Percentiles rank a stretch among this genome's conserved stretches.
These are phyloP conservation scores for Pulveroboletus sp. DNA, from an alignment of 768 basidiomycete genomes.

Conservation along the genomic window DNA sequence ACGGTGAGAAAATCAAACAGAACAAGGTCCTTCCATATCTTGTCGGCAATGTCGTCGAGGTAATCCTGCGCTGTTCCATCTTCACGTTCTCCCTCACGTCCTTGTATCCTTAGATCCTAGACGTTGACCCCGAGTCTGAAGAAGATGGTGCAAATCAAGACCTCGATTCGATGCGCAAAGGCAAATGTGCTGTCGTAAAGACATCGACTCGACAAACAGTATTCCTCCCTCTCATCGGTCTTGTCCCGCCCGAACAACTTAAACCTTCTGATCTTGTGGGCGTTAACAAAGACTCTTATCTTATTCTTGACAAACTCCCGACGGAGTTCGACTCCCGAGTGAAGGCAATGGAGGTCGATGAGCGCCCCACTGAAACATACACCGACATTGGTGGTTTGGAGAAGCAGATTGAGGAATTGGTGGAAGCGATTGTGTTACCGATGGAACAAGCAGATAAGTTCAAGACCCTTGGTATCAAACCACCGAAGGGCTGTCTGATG, in stretches of 20 bases:
- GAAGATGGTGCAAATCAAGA: slow-evolving; percentile 96
- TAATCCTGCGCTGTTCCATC: slow-evolving; percentile 24
- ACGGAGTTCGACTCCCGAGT: slow-evolving; percentile 97
- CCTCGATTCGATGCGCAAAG: slow-evolving; percentile 91
- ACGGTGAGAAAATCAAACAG: slow-evolving; percentile 97
- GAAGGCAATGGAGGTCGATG: slow-evolving; percentile 99
- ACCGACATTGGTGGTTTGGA: slow-evolving; percentile 97
- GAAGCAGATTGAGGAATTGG: slow-evolving; percentile 98
- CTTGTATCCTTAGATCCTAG: slow-evolving; percentile 63
- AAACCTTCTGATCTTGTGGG: slow-evolving; percentile 93
- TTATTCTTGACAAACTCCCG: slow-evolving; percentile 91
- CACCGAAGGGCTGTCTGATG: slow-evolving; percentile 98
- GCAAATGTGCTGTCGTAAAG: slow-evolving; percentile 98
- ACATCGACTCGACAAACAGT: slow-evolving; percentile 98
- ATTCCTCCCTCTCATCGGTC: slow-evolving; percentile 95
- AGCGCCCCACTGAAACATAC: slow-evolving; percentile 94
- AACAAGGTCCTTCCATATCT: slow-evolving; percentile 98
- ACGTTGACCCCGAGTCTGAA: slow-evolving; percentile 89
- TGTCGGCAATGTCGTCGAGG: slow-evolving; percentile 97
- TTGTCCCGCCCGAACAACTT: slow-evolving; percentile 89
- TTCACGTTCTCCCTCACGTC: slow-evolving; percentile 3
- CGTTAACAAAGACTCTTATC: slow-evolving; percentile 98
- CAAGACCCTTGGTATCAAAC: slow-evolving; percentile 95
- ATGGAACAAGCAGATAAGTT: slow-evolving; percentile 99
- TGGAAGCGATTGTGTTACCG: slow-evolving; percentile 95